Percentiles rank a stretch among this genome's conserved stretches.
Conservation (phyloP, 2,329 filamentous ascomycete species). For the Trichoderma sp. region DNA sequence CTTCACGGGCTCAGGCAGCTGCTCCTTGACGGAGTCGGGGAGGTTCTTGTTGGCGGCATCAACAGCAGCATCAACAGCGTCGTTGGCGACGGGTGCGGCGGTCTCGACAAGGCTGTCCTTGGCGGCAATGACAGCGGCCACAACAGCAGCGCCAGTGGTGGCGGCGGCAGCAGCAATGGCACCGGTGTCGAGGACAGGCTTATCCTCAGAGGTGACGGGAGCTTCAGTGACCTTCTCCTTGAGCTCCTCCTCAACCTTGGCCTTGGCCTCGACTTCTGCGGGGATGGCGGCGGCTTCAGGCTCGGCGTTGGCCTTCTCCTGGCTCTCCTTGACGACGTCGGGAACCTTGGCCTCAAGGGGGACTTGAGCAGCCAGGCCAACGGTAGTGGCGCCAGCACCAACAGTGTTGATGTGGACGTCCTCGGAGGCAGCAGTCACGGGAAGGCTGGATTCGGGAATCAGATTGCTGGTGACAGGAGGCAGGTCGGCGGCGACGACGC, state of each 20-base stretch:
- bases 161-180: slow-evolving; percentile 42
- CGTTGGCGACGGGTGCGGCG: background rate
- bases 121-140: slow-evolving; percentile 21
- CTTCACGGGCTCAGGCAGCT: background rate
- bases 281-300: slow-evolving; percentile 70
- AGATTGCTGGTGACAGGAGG: slow-evolving; percentile 61
- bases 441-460: slow-evolving; percentile 82
- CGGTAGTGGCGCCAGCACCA: slow-evolving; percentile 63
- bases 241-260: slow-evolving; percentile 69
- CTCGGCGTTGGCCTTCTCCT: slow-evolving; percentile 62
- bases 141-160: slow-evolving; percentile 33
- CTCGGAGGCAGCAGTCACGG: slow-evolving; percentile 50
- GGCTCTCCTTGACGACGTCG: slow-evolving; percentile 67
- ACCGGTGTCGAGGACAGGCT: slow-evolving; percentile 51
- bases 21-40: background rate
- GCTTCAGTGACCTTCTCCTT: slow-evolving; percentile 65
- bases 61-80: background rate
- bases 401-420: slow-evolving; percentile 55
- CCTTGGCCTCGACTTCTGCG: slow-evolving; percentile 70
- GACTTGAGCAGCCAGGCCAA: slow-evolving; percentile 66
- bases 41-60: background rate
- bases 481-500: slow-evolving; percentile 42
- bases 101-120: background rate
- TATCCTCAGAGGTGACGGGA: slow-evolving; percentile 58
- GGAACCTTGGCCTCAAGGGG: slow-evolving; percentile 58